Percentiles rank a stretch among this genome's conserved stretches.
These are phyloP conservation scores for Solanum sitiens DNA, from an alignment of 257 asterid genomes.

Conservation along the genomic window DNA sequence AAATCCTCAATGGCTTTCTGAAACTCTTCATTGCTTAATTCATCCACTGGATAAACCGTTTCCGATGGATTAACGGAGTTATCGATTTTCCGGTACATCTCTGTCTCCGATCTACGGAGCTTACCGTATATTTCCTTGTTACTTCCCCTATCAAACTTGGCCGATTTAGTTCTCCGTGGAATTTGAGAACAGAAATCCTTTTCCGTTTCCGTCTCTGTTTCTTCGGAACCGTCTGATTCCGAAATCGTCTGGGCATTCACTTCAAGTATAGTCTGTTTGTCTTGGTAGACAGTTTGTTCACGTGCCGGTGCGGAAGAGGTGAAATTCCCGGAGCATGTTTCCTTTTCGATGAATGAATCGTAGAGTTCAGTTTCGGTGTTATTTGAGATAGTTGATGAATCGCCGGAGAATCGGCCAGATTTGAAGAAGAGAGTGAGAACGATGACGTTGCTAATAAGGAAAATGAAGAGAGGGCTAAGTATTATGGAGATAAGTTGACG, in stretches of 20 bases:
- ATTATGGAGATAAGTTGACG: constrained; percentile 27
- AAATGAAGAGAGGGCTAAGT: constrained; percentile 48
- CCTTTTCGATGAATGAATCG: constrained; percentile 13
- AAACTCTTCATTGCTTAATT: constrained; percentile 73
- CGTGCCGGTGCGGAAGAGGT: background rate
- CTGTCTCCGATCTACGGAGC: constrained; percentile 52
- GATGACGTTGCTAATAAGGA: constrained; percentile 50
- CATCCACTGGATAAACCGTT: constrained; percentile 25
- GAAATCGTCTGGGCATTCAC: background rate
- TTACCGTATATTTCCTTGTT: constrained; percentile 7
- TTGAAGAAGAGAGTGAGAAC: constrained; percentile 52
- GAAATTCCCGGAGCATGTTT: background rate
- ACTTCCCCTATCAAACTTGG: constrained; percentile 6
- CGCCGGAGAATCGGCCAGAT: constrained; percentile 24
- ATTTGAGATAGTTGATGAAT: background rate
- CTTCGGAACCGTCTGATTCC: background rate
- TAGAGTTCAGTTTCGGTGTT: constrained; percentile 3
- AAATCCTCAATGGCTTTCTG: constrained; percentile 57
- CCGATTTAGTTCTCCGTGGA: constrained; percentile 13
- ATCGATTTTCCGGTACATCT: constrained; percentile 14
- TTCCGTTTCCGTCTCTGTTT: background rate
- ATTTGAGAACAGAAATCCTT: background rate
- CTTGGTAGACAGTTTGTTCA: constrained; percentile 34
- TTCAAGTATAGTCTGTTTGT: constrained; percentile 35
- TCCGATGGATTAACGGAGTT: constrained; percentile 19